These are phyloP conservation scores for Clitopilus hobsonii DNA, from an alignment of 768 basidiomycete species.

Conservation along the genomic window DNA sequence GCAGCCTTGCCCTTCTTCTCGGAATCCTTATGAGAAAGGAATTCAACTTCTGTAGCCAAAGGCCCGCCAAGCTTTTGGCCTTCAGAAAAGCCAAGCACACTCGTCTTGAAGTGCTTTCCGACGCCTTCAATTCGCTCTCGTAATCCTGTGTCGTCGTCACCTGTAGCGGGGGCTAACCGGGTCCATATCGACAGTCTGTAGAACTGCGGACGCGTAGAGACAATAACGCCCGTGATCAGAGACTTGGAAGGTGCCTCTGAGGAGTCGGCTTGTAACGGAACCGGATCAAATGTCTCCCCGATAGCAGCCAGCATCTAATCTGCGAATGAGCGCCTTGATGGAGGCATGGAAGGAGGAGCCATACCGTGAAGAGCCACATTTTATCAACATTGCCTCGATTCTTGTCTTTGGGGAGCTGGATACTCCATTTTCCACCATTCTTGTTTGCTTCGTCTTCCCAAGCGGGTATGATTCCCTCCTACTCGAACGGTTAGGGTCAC, in stretches of 20 bases:
- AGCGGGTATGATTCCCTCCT: constrained; percentile 95
- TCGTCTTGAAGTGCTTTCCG: constrained; percentile 88
- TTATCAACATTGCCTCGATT: constrained; percentile 79
- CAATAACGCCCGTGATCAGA: constrained; percentile 89
- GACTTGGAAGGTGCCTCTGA: constrained; percentile 41
- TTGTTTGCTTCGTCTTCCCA: constrained; percentile 99
- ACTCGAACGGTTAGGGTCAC: constrained; percentile 4
- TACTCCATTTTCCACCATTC: constrained; percentile 97
- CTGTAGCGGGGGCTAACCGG: constrained; percentile 60
- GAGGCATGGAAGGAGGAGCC: constrained; percentile 9
- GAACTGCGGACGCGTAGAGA: constrained; percentile 91
- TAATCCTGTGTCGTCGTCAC: constrained; percentile 46
- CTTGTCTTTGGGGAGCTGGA: constrained; percentile 96
- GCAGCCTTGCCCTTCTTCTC: constrained; percentile 88
- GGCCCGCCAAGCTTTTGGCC: constrained; percentile 73
- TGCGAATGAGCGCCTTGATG: constrained; percentile 3
- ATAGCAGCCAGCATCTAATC: constrained; percentile 97
- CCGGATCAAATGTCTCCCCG: constrained; percentile 96
- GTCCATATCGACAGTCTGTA: constrained; percentile 99
- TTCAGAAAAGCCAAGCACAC: constrained; percentile 78
- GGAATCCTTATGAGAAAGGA: constrained; percentile 90
- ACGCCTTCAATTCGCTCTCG: constrained; percentile 80
- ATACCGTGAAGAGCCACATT: constrained; percentile 97
- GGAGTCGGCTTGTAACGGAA: constrained; percentile 50
- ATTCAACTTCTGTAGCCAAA: constrained; percentile 94